Percentiles rank a stretch among this genome's conserved stretches.
These are phyloP conservation scores for Kokia cookei DNA, from an alignment of 441 rosid genomes.

Conservation along the genomic window DNA sequence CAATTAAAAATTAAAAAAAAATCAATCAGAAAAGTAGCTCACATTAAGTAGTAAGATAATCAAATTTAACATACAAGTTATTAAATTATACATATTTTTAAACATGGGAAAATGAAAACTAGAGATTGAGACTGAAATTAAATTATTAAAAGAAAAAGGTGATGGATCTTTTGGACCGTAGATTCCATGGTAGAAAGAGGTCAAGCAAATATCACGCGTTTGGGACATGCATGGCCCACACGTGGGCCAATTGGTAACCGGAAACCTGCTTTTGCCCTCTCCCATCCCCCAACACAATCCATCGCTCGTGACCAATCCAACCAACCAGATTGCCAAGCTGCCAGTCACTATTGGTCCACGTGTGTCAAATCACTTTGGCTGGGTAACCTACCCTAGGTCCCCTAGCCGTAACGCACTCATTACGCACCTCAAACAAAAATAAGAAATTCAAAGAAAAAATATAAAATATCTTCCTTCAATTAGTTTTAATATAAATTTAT, in stretches of 20 bases:
- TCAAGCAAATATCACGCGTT: conserved; percentile 32
- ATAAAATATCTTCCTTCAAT: not conserved
- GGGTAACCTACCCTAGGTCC: conserved; percentile 11
- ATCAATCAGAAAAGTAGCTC: too few relatives aligned
- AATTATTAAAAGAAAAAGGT: not conserved
- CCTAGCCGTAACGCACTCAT: conserved; percentile 24
- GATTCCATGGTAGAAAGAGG: not conserved
- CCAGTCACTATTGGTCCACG: conserved; percentile 27
- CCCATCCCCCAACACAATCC: not conserved
- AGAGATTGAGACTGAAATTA: too few relatives aligned
- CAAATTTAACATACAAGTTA: too few relatives aligned
- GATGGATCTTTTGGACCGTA: not conserved
- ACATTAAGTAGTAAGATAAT: too few relatives aligned
- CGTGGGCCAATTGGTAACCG: conserved; percentile 25
- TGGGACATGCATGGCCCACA: conserved; percentile 23
- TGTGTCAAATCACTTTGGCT: conserved; percentile 10
- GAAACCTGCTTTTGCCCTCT: not conserved
- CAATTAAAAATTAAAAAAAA: too few relatives aligned
- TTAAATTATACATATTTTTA: too few relatives aligned
- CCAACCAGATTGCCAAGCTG: conserved; percentile 8
- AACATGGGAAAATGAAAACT: too few relatives aligned
- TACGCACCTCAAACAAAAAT: not conserved
- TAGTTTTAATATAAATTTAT: too few relatives aligned
- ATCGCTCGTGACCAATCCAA: not conserved
- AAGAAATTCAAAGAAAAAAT: too few relatives aligned